Conservation (phyloP, 306 rosid species). For the Argentina anserina region DNA sequence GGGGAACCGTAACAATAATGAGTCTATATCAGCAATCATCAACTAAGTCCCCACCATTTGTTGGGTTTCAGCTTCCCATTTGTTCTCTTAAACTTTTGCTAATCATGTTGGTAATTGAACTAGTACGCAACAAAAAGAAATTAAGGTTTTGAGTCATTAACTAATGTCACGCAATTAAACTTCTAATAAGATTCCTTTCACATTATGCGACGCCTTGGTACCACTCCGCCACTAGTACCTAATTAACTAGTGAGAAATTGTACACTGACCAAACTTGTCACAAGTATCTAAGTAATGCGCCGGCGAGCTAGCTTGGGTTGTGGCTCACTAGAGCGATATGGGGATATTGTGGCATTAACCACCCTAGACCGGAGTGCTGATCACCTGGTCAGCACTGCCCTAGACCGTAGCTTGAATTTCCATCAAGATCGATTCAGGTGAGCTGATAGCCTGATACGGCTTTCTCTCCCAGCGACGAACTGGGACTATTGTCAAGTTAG, state of each 20-base stretch:
- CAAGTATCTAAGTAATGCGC: not conserved
- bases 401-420: too few species aligned
- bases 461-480: not conserved
- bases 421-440: too few species aligned
- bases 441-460: not conserved
- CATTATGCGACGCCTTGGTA: slow-evolving; percentile 8
- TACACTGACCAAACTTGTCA: not conserved
- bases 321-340: not conserved
- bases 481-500: too few species aligned
- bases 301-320: not conserved
- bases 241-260: not conserved
- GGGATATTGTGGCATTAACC: not conserved
- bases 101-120: slow-evolving; percentile 16
- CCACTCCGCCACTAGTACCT: slow-evolving; percentile 1
- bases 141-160: not conserved
- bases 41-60: slow-evolving; percentile 29
- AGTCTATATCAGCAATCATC: slow-evolving; percentile 53
- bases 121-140: slow-evolving; percentile 22
- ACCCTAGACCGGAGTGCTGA: too few species aligned
- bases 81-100: slow-evolving; percentile 13
- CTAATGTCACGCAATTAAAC: not conserved
- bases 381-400: too few species aligned
- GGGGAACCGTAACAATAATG: slow-evolving; percentile 73
- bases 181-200: slow-evolving; percentile 8
- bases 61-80: slow-evolving; percentile 23